phyloP scores from a whole-genome alignment of 805 yeast species.

The Teunomyces panamensis region DNA sequence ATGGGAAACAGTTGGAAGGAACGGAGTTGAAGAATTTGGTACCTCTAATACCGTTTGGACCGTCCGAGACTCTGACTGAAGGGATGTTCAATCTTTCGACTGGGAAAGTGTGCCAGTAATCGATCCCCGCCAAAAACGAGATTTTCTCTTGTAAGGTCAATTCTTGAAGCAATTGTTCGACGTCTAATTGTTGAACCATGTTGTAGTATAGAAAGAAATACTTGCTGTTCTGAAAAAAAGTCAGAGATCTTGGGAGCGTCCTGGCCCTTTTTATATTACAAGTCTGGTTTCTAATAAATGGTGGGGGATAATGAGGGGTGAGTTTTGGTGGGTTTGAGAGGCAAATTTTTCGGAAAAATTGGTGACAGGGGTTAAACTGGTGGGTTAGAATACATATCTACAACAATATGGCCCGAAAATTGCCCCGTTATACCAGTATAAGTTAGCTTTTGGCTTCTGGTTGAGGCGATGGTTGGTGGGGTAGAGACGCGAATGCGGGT shows the following conservation, averaged over 20 bases:
- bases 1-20: constrained; percentile 59
- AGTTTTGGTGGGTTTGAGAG: not conserved
- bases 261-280: not conserved
- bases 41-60: constrained; percentile 66
- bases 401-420: not conserved
- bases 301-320: not conserved
- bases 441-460: not conserved
- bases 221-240: not conserved
- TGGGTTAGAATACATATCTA: not conserved
- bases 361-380: not conserved
- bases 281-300: not conserved
- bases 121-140: constrained; percentile 33
- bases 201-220: not conserved
- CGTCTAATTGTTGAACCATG: constrained; percentile 16
- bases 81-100: constrained; percentile 16
- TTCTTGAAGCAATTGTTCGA: constrained; percentile 26
- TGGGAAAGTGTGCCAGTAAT: constrained; percentile 15
- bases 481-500: not conserved
- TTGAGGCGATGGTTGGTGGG: not conserved
- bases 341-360: not conserved
- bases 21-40: constrained; percentile 50
- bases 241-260: not conserved
- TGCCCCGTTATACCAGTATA: not conserved
- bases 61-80: constrained; percentile 37
- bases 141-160: constrained; percentile 35